Conservation (phyloP, 2,329 filamentous ascomycete genomes). For the Microdochium trichocladiopsis region DNA sequence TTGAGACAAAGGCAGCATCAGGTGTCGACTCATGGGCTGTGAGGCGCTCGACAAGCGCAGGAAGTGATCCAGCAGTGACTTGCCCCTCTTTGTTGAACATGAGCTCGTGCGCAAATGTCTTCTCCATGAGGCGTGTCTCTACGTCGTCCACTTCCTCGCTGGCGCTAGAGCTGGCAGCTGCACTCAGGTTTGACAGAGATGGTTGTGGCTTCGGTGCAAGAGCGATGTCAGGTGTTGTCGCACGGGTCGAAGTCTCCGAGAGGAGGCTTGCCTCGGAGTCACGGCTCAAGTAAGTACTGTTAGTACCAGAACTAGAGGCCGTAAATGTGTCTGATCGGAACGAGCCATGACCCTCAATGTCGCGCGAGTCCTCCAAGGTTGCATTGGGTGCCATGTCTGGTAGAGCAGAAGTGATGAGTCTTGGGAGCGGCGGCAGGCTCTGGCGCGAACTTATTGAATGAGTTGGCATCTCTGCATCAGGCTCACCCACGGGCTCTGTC, state of each 20-base stretch:
- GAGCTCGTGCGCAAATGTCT: constrained; percentile 85
- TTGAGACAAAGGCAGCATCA: constrained; percentile 83
- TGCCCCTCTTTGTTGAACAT: constrained; percentile 92
- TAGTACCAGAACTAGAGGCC: constrained; percentile 70
- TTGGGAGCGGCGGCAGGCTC: constrained; percentile 48
- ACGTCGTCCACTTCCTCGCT: constrained; percentile 72
- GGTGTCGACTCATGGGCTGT: constrained; percentile 91
- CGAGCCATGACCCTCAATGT: constrained; percentile 42
- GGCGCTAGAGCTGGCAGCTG: constrained; percentile 55
- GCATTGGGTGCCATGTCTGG: constrained; percentile 40
- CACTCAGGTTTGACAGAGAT: constrained; percentile 62
- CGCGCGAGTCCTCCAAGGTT: constrained; percentile 36
- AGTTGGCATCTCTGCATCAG: not conserved
- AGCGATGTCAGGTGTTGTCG: constrained; percentile 72
- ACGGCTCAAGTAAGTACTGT: constrained; percentile 70
- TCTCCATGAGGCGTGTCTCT: constrained; percentile 80
- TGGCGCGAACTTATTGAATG: constrained; percentile 41
- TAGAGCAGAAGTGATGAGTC: constrained; percentile 43
- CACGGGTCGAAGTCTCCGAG: constrained; percentile 78
- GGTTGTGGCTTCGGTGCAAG: constrained; percentile 49
- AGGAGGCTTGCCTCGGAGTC: constrained; percentile 75
- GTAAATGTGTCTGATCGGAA: constrained; percentile 64
- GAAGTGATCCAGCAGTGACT: constrained; percentile 84
- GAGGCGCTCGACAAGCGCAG: constrained; percentile 86
- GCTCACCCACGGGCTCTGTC: constrained; percentile 22